These are phyloP conservation scores for Misopates orontium DNA, from an alignment of 257 asterid species.

Conservation along the genomic window DNA sequence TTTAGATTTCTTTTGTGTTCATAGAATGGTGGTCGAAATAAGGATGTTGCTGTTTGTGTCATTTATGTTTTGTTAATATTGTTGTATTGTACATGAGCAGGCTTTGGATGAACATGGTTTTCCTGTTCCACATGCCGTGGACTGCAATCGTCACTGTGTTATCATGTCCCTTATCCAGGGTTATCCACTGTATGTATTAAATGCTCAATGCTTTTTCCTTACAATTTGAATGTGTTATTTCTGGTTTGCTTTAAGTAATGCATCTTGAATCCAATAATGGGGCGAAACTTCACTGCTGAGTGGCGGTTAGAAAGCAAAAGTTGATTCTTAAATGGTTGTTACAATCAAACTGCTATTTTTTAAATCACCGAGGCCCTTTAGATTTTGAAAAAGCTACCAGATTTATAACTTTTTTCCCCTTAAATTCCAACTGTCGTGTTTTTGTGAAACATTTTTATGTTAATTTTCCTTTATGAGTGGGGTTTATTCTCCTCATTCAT, in stretches of 20 bases:
- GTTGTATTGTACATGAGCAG: slow-evolving; percentile 43
- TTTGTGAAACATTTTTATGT: slow-evolving; percentile 7
- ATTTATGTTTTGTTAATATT: slow-evolving; percentile 23
- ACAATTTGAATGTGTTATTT: neutral
- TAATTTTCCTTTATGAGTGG: neutral
- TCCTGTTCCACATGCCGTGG: slow-evolving; percentile 96
- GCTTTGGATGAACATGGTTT: slow-evolving; percentile 89
- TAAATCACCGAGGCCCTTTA: neutral
- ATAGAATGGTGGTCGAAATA: slow-evolving; percentile 10
- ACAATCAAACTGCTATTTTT: neutral
- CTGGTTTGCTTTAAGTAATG: no score
- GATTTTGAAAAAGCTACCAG: slow-evolving; percentile 2
- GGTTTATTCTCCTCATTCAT: neutral
- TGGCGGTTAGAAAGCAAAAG: neutral
- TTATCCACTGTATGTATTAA: slow-evolving; percentile 81
- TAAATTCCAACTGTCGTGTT: neutral
- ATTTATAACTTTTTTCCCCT: neutral
- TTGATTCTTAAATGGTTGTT: no score
- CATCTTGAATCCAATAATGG: neutral
- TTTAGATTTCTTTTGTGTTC: neutral
- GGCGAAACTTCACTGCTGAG: slow-evolving; percentile 1
- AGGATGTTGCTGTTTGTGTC: slow-evolving; percentile 41
- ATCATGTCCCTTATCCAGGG: slow-evolving; percentile 94
- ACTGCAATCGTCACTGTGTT: slow-evolving; percentile 93
- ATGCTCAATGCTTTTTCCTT: neutral